Base-by-base conservation (phyloP, 805 yeast genomes). In the fission yeast (Schizosaccharomyces pombe) region DNA sequence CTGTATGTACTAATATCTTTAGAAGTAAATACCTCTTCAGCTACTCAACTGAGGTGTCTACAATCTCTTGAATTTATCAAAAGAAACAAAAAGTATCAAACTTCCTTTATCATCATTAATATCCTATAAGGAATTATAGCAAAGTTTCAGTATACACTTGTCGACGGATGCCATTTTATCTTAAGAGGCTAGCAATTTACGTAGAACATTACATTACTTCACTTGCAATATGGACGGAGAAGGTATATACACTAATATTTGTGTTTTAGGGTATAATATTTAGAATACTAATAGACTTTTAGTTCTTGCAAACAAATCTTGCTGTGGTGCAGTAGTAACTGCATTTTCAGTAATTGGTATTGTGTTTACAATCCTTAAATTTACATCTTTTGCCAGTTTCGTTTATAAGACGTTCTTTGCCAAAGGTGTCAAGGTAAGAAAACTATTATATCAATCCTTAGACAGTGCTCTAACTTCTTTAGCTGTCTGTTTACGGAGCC, bases 401-500 rank as follows among this genome's bases (percentile, higher is more conserved):
- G 16, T 43, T 19, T 43, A 43, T 19, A 43, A 43, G n/a, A 22
- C 14, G 9, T 22, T 14, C 26, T 9, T 26, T 43, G 49, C 49
- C 26, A 43, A 43, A 43, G 49, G 49, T 22, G 26, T n/a, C 8
- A 43, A 26, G 28, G 49, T 43, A 43, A 1, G 37, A 32, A 8
- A 14, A 32, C 37, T 32, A 32, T 14, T 5, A 28, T 16, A n/a
- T 22, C 14, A 9, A 1, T 19, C 26, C 4, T 43, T 4, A 29
- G 14, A 6, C 31, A 29, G 5, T 14, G 19, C n/a, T 16, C 49
- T 43, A 43, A 43, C 49, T 19, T 43, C 30, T 16, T 6, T 43
- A 43, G 61, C 80, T 74, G 62, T 62, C 65, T 47, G 79, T 77
- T 64, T 86, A 86, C 63, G 95, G 95, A n/a, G 81, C 89, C 29